Base-by-base conservation (phyloP, 352 stramenopile genomes). In the Pythium brachiatum region DNA sequence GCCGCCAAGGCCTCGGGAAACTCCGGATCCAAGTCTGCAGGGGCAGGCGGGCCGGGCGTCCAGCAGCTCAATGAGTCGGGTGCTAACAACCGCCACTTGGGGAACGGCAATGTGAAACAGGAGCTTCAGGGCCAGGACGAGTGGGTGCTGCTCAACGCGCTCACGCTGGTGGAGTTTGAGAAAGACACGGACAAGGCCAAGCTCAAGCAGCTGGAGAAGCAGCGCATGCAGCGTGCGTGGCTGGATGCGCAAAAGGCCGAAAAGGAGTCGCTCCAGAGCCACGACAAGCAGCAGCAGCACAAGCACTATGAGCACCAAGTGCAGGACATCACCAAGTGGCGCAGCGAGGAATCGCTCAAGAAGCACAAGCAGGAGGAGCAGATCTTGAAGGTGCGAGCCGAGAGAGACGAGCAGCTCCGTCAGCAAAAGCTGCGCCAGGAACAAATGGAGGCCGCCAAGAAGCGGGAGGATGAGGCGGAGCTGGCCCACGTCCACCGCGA, bases 151-250 rank as follows among this genome's bases (percentile, higher is more conserved):
- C 74, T 90, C 12, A 88, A 90, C 51, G 81, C 81, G 12, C 73
- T 90, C 26, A 86, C 77, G 26, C 72, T 87, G n/a, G 79, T 90
- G 21, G 81, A 90, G 58, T 87, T 78, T 62, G 81, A 90, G 47
- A 82, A 74, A 36, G 76, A 83, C 43, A 73, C 86, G 32, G 70
- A 78, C 51, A 73, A 73, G 18, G 77, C 80, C 26, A 79, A 75
- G 27, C 9, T 32, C 15, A 69, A 64, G 64, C 31, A 72, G 12
- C 8, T 75, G 26, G 72, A 86, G 48, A 90, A 88, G 65, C 82
- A 88, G 62, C 67, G 57, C 15, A 72, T 79, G 58, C 81, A 90
- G 66, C 81, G 81, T 20, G 70, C 69, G 23, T 90, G 81, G 81
- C 66, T 90, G 39, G 81, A 90, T 50, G 70, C 68, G 15, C 81